Conservation (phyloP, 1,284 basidiomycete genomes). For the Coniophora puteana region DNA sequence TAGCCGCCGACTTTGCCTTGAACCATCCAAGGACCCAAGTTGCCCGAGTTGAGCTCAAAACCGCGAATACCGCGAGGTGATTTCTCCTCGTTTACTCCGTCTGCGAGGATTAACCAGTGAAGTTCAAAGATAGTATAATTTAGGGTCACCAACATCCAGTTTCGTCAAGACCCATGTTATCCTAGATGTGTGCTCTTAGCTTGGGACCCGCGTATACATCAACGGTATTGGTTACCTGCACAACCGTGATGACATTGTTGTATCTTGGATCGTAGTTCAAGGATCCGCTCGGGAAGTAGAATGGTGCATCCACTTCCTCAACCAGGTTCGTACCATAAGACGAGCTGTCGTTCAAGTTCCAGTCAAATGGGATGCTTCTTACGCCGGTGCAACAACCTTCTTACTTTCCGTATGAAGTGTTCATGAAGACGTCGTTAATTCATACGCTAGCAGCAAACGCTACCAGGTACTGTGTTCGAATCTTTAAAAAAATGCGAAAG, state of each 20-base stretch:
- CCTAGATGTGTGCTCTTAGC: conserved; percentile 36
- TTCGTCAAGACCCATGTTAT: conserved; percentile 78
- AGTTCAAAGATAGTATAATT: too few species aligned
- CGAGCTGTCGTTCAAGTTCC: conserved; percentile 39
- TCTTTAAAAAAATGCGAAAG: too few species aligned
- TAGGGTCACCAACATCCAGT: conserved; percentile 36
- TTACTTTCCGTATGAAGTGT: conserved; percentile 69
- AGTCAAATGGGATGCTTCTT: too few species aligned
- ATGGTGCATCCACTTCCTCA: conserved; percentile 62
- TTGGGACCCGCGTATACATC: background rate
- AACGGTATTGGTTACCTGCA: conserved; percentile 46
- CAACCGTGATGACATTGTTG: conserved; percentile 74
- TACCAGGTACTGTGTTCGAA: conserved; percentile 3
- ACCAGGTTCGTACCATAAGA: conserved; percentile 55
- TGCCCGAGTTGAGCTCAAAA: conserved; percentile 57
- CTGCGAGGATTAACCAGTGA: too few species aligned
- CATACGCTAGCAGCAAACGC: conserved; percentile 79
- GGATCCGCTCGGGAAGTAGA: conserved; percentile 54
- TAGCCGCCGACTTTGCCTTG: conserved; percentile 82
- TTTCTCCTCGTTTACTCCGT: conserved; percentile 38
- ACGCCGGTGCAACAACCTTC: conserved; percentile 24
- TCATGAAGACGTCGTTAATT: conserved; percentile 72
- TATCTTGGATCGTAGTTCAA: conserved; percentile 39
- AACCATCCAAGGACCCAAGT: conserved; percentile 71
- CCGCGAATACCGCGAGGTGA: conserved; percentile 78